Evolutionary conservation across 2,329 filamentous ascomycete genomes (phyloP), one percentile per base, ranked within the genome.

Genomic region (Aspergillus latus): DNA sequence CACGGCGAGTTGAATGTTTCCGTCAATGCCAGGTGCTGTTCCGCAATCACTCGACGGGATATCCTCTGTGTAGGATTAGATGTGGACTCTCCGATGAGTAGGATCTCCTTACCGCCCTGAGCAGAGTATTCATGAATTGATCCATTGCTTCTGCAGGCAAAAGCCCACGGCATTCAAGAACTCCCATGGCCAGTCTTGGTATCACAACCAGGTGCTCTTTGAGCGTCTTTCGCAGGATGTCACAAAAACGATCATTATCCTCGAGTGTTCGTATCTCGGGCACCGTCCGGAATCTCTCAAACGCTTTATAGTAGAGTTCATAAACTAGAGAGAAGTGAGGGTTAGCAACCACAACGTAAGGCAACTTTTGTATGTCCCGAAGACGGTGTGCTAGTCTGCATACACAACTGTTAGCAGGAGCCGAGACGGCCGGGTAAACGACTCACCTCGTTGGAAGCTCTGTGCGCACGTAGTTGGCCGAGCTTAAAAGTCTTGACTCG

Each of bases 261-360:
- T 96, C 89, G 36, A 96, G 77, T 0, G 86, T 89, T 67, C 88
- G 88, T 64, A 99, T 86, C 69, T 96, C 91, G 49, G 87, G 87
- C 40, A 97, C 80, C 64, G 88, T 88, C 48, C 94, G 89, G 62
- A 97, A 89, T 52, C 82, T 86, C 71, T 99, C 94, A 67, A 99
- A 99, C n/a, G 94, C 93, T 63, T 87, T 87, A 76, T 97, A 96
- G 79, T 99, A 99, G 5, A 97, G 82, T 72, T 97, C 91, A 76
- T 99, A 99, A 32, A 97, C 94, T 63, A 95, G 87, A 70, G 89
- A 91, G 60, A 99, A 89, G 73, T 99, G 91, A 5, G 86, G 86
- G 68, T 99, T 99, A n/a, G 90, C 92, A 47, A 97, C 90, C 53
- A 97, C 93, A 37, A 94, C 90, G 71, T 96, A 99, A 15, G 94